phyloP scores from a whole-genome alignment of 192 early-diverging fungal species.

The Coemansia javaensis region DNA sequence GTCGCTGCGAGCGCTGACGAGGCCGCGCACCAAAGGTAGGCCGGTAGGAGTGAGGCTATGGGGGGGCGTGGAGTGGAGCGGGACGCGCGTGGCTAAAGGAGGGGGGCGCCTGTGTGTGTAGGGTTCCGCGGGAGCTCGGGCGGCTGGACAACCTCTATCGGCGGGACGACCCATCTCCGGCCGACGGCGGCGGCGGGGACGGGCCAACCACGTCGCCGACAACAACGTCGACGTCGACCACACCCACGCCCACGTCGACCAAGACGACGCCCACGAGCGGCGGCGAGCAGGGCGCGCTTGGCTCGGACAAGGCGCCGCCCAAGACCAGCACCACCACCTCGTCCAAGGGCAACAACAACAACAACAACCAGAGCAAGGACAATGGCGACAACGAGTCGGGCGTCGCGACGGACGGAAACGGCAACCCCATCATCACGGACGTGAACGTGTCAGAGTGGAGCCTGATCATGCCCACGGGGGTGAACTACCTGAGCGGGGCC shows the following conservation, averaged over 20 bases:
- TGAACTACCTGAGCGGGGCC: conserved; percentile 38
- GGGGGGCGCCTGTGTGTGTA: too few relatives aligned
- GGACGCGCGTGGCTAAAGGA: too few relatives aligned
- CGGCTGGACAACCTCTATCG: too few relatives aligned
- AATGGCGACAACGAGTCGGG: conserved; percentile 4
- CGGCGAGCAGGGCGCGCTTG: conserved; percentile 21
- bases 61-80: too few relatives aligned
- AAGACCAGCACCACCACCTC: background rate
- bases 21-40: too few relatives aligned
- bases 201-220: background rate
- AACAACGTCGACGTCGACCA: background rate
- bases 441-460: conserved; percentile 32
- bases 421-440: conserved; percentile 42
- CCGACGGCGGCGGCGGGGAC: background rate
- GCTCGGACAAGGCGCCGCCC: conserved; percentile 8
- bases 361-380: conserved; percentile 4
- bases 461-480: conserved; percentile 38
- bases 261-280: conserved; percentile 4
- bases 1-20: background rate
- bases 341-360: background rate
- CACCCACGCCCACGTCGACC: background rate
- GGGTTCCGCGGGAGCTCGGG: too few relatives aligned
- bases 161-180: too few relatives aligned
- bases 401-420: conserved; percentile 24
- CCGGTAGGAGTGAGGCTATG: too few relatives aligned